phyloP scores from a whole-genome alignment of 129 eudicot species.

The Silybum marianum region DNA sequence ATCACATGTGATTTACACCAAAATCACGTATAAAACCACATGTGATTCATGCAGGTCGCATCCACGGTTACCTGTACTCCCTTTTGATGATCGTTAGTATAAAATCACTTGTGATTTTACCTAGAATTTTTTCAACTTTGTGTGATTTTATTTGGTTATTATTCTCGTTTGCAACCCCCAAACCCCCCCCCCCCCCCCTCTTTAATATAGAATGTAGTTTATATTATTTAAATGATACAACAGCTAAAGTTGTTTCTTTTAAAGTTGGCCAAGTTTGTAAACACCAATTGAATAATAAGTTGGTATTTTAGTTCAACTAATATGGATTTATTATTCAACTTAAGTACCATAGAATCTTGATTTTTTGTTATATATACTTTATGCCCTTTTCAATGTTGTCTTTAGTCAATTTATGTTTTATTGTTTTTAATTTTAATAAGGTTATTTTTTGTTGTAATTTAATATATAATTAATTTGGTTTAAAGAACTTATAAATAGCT shows the following conservation, averaged over 20 bases:
- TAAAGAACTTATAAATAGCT: too few relatives aligned
- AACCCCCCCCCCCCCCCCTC: too few relatives aligned
- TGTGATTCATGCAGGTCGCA: too few relatives aligned
- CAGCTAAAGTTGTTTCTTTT: slow-evolving; percentile 21
- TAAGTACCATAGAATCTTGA: slow-evolving; percentile 3
- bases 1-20: too few relatives aligned
- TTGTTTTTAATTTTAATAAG: neutral
- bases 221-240: neutral
- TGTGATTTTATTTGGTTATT: too few relatives aligned
- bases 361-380: neutral
- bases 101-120: too few relatives aligned
- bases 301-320: slow-evolving; percentile 27
- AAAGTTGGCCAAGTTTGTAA: slow-evolving; percentile 21
- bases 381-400: neutral
- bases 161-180: too few relatives aligned
- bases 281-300: neutral
- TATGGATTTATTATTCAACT: slow-evolving; percentile 9
- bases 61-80: too few relatives aligned
- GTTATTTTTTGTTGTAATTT: neutral
- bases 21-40: too few relatives aligned
- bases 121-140: too few relatives aligned
- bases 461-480: neutral
- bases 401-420: neutral
- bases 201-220: neutral
- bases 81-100: too few relatives aligned